These are phyloP conservation scores for Penicillium samsonianum DNA, from an alignment of 495 filamentous ascomycete genomes.

Conservation along the genomic window DNA sequence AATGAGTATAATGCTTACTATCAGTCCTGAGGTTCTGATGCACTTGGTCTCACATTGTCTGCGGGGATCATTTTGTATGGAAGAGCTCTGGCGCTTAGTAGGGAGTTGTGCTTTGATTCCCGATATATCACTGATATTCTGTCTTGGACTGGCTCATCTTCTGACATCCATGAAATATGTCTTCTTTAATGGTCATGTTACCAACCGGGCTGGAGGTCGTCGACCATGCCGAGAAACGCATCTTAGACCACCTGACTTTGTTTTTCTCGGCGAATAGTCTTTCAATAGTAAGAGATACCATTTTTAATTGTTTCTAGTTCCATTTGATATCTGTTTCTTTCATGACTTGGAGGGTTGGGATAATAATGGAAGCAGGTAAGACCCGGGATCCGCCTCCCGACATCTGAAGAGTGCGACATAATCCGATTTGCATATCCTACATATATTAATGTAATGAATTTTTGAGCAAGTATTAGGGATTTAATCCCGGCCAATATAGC, in stretches of 20 bases:
- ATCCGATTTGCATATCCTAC: not conserved
- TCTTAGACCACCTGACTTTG: constrained; percentile 11
- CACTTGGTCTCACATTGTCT: not conserved
- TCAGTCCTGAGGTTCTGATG: constrained; percentile 38
- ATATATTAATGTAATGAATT: not conserved
- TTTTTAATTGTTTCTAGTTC: constrained; percentile 4
- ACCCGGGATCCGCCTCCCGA: not conserved
- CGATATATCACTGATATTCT: constrained; percentile 5
- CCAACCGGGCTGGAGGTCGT: constrained; percentile 6
- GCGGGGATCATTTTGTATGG: not conserved
- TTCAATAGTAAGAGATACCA: constrained; percentile 5
- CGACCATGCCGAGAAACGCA: not conserved
- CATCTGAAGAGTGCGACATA: not conserved
- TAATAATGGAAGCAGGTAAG: not conserved
- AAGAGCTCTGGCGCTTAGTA: not conserved
- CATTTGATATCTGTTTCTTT: not conserved
- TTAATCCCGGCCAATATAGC: not conserved
- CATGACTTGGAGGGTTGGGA: not conserved
- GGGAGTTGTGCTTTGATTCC: not conserved
- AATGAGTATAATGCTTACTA: constrained; percentile 63
- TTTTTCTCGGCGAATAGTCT: not conserved
- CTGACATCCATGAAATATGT: not conserved
- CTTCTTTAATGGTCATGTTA: constrained; percentile 5
- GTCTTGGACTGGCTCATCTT: constrained; percentile 12
- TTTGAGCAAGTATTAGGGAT: not conserved